Percentiles rank a stretch among this genome's conserved stretches.
phyloP scores from a whole-genome alignment of 345 rosid species.

The Eucalyptus caleyi region DNA sequence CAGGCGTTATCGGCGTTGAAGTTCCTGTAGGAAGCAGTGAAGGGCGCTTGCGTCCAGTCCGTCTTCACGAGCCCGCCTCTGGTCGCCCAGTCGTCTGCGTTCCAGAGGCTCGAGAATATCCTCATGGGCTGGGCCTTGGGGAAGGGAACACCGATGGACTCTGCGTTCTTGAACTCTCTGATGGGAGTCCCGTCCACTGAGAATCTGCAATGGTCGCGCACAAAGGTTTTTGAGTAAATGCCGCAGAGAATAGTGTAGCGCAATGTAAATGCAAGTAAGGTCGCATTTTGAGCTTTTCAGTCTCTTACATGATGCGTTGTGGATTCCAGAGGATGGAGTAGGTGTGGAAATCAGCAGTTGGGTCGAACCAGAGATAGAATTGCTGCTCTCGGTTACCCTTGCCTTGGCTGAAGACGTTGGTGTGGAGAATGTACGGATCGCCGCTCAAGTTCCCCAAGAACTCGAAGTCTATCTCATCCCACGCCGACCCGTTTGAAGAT shows the following conservation, averaged over 20 bases:
- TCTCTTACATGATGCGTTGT: slow-evolving; percentile 27
- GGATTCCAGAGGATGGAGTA: slow-evolving; percentile 57
- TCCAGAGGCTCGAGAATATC: slow-evolving; percentile 50
- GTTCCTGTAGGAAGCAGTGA: slow-evolving; percentile 41
- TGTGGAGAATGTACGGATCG: slow-evolving; percentile 57
- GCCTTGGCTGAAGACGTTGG: slow-evolving; percentile 45
- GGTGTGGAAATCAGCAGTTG: slow-evolving; percentile 48
- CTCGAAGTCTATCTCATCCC: slow-evolving; percentile 67
- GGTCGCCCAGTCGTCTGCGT: slow-evolving; percentile 55
- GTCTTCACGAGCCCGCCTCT: slow-evolving; percentile 51
- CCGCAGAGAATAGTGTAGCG: neutral
- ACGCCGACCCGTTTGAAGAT: slow-evolving; percentile 44
- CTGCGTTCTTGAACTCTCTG: slow-evolving; percentile 55
- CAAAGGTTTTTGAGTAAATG: neutral
- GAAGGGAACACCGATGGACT: slow-evolving; percentile 23
- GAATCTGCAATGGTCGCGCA: slow-evolving; percentile 7
- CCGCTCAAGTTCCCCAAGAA: slow-evolving; percentile 57
- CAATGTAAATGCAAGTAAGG: neutral
- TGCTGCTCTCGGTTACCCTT: slow-evolving; percentile 61
- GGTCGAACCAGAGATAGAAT: slow-evolving; percentile 59
- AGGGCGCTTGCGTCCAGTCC: slow-evolving; percentile 54
- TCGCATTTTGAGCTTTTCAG: neutral
- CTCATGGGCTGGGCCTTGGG: slow-evolving; percentile 46
- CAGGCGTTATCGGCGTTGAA: slow-evolving; percentile 28
- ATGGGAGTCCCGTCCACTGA: slow-evolving; percentile 47